Conservation (phyloP, 805 yeast species). For the Saccharomycopsis fodiens region DNA sequence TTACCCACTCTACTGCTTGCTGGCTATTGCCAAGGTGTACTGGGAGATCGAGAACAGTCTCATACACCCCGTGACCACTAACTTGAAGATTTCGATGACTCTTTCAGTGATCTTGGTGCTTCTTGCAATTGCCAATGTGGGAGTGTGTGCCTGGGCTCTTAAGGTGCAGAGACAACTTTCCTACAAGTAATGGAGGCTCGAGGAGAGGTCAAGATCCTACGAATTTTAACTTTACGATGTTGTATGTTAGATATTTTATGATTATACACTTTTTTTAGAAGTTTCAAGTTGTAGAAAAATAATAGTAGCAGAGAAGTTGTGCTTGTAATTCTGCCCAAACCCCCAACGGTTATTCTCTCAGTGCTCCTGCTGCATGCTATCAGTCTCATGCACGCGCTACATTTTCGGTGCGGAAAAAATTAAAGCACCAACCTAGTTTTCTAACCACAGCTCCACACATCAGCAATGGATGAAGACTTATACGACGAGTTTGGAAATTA, state of each 20-base stretch:
- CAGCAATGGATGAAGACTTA: constrained; percentile 49
- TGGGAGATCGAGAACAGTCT: constrained; percentile 6
- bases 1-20: constrained; percentile 7
- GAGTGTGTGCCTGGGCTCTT: not conserved
- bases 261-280: too few species aligned
- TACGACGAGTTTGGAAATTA: constrained; percentile 82
- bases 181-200: not conserved
- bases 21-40: not conserved
- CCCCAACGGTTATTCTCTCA: not conserved
- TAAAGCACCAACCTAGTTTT: not conserved
- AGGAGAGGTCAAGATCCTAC: too few species aligned
- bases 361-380: not conserved
- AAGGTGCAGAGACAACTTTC: constrained; percentile 2
- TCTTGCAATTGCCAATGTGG: not conserved
- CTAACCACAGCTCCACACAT: not conserved
- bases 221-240: too few species aligned
- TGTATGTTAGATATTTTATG: too few species aligned
- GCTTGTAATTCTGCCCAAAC: not conserved
- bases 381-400: not conserved
- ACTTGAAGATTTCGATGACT: constrained; percentile 14
- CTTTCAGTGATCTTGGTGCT: constrained; percentile 6
- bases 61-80: constrained; percentile 9
- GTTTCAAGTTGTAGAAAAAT: too few species aligned
- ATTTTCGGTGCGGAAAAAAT: not conserved
- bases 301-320: too few species aligned